Evolutionary conservation across 768 basidiomycete species (phyloP).

Genomic region (Flagelloscypha sp.): DNA sequence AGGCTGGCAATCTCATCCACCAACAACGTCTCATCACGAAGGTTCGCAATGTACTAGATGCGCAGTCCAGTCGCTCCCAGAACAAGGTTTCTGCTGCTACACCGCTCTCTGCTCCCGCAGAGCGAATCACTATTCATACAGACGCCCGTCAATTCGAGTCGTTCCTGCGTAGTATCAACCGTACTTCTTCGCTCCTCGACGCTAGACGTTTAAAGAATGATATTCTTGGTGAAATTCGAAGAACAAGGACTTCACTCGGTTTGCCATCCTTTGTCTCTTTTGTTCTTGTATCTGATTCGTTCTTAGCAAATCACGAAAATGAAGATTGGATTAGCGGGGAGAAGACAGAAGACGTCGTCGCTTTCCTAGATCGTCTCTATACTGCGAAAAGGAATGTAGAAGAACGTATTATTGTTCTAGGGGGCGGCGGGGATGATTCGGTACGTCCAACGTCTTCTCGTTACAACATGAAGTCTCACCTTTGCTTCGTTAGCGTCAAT

Average conservation of each 20-base stretch:
- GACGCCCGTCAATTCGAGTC: slow-evolving; percentile 81
- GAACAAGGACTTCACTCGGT: slow-evolving; percentile 71
- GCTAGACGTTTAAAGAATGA: slow-evolving; percentile 89
- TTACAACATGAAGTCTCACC: neutral
- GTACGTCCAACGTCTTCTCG: slow-evolving; percentile 28
- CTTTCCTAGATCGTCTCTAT: slow-evolving; percentile 81
- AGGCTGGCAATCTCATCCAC: slow-evolving; percentile 46
- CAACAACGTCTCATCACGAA: slow-evolving; percentile 69
- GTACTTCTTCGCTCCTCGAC: slow-evolving; percentile 77
- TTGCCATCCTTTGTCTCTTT: slow-evolving; percentile 9
- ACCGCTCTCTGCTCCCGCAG: slow-evolving; percentile 31
- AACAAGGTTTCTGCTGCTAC: slow-evolving; percentile 31
- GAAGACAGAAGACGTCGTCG: slow-evolving; percentile 76
- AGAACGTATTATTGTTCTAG: slow-evolving; percentile 72
- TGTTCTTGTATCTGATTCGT: neutral
- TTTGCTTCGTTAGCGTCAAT: slow-evolving; percentile 25
- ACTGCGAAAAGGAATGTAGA: slow-evolving; percentile 85
- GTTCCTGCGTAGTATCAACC: slow-evolving; percentile 79
- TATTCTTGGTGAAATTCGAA: slow-evolving; percentile 82
- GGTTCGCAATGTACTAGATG: slow-evolving; percentile 77
- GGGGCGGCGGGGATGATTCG: slow-evolving; percentile 57
- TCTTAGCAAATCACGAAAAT: slow-evolving; percentile 72
- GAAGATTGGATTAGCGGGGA: slow-evolving; percentile 86
- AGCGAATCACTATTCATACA: slow-evolving; percentile 76
- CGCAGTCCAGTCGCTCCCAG: slow-evolving; percentile 57